These are phyloP conservation scores for Microdochium nivale DNA, from an alignment of 2,329 filamentous ascomycete species.

Conservation along the genomic window DNA sequence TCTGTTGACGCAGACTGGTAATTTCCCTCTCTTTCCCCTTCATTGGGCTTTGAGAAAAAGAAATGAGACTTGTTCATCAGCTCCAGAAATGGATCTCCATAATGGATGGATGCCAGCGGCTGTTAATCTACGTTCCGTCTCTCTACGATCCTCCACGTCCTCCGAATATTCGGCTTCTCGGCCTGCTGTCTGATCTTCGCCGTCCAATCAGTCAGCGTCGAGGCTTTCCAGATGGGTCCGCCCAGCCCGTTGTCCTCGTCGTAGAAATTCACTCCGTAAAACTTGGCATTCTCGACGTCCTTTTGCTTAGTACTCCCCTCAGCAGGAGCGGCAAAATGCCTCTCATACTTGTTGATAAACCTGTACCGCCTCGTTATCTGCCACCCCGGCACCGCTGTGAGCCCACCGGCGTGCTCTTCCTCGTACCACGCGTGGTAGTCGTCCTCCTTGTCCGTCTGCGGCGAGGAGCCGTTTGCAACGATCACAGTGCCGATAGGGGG, in stretches of 20 bases:
- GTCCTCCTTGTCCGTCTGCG: neutral
- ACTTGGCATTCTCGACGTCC: neutral
- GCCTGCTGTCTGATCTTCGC: neutral
- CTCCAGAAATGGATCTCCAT: too few relatives aligned
- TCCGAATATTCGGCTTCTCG: neutral
- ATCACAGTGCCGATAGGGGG: neutral
- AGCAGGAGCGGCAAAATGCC: neutral
- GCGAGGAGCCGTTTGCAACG: neutral
- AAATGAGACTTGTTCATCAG: too few relatives aligned
- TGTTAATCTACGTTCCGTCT: neutral
- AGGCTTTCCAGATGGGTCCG: neutral
- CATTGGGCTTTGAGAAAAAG: too few relatives aligned
- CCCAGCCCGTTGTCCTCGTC: neutral
- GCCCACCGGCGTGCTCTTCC: neutral
- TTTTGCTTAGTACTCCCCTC: neutral
- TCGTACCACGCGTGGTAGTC: neutral
- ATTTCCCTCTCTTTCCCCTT: too few relatives aligned
- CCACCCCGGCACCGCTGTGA: neutral
- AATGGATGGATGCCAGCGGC: too few relatives aligned
- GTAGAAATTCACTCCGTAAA: neutral
- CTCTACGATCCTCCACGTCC: neutral
- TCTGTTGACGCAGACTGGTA: too few relatives aligned
- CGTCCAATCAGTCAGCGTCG: neutral
- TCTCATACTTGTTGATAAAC: neutral
- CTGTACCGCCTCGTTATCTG: neutral